phyloP scores from a whole-genome alignment of 805 yeast genomes.

The Isabelozyma rhagii region DNA sequence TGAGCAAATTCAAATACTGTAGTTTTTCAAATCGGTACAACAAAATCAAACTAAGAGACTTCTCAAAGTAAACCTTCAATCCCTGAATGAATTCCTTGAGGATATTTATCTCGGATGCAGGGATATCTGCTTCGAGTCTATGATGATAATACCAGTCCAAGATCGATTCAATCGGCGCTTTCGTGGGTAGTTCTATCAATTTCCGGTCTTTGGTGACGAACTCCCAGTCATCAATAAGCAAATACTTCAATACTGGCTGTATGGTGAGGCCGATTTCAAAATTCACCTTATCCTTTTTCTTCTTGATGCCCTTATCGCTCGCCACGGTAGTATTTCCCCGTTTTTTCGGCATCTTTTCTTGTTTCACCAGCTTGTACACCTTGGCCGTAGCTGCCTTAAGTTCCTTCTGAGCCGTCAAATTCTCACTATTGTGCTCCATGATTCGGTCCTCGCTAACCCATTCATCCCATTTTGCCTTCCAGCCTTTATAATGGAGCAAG shows the following conservation, averaged over 20 bases:
- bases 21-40: constrained; percentile 76
- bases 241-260: constrained; percentile 63
- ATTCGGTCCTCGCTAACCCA: constrained; percentile 80
- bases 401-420: constrained; percentile 58
- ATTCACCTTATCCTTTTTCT: constrained; percentile 6
- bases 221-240: constrained; percentile 93
- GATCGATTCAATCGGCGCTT: constrained; percentile 50
- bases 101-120: constrained; percentile 24
- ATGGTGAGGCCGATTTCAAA: constrained; percentile 54
- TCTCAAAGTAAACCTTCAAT: constrained; percentile 68
- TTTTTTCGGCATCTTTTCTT: neutral
- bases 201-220: constrained; percentile 75
- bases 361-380: neutral
- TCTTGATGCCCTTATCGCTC: neutral
- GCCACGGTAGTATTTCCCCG: neutral
- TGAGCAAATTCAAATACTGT: constrained; percentile 57
- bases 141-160: constrained; percentile 48
- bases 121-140: constrained; percentile 10
- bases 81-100: constrained; percentile 71
- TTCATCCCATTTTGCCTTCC: constrained; percentile 96
- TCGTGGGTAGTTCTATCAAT: constrained; percentile 62
- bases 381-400: constrained; percentile 22
- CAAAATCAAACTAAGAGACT: constrained; percentile 63
- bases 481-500: constrained; percentile 86
- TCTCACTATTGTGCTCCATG: constrained; percentile 66